Evolutionary conservation across 345 rosid genomes (phyloP).

Genomic region (Passiflora organensis): DNA sequence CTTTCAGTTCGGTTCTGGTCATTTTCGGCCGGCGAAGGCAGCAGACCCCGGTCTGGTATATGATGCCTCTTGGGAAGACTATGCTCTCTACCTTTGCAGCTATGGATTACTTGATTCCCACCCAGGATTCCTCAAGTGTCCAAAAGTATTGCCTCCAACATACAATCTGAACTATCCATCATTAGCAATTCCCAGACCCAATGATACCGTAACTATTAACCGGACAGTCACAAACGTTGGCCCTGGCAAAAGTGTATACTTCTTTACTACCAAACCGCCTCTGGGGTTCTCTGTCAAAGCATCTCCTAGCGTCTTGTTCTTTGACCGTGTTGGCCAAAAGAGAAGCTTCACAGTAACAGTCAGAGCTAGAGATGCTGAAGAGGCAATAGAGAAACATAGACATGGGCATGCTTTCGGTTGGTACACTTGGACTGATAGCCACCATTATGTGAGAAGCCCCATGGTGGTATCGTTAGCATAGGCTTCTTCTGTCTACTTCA

Average conservation of each 20-base stretch:
- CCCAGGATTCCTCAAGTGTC: slow-evolving; percentile 36
- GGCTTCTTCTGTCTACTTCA: neutral
- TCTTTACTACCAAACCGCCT: slow-evolving; percentile 39
- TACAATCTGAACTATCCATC: slow-evolving; percentile 67
- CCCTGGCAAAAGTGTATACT: slow-evolving; percentile 31
- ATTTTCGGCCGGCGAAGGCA: slow-evolving; percentile 35
- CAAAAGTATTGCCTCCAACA: slow-evolving; percentile 22
- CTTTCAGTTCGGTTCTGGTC: slow-evolving; percentile 56
- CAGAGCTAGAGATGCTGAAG: slow-evolving; percentile 1
- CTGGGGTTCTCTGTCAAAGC: slow-evolving; percentile 40
- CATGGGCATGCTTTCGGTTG: slow-evolving; percentile 61
- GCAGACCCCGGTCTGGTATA: slow-evolving; percentile 41
- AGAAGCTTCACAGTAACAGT: slow-evolving; percentile 46
- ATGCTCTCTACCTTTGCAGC: slow-evolving; percentile 55
- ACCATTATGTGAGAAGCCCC: slow-evolving; percentile 63
- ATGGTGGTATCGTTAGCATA: slow-evolving; percentile 50
- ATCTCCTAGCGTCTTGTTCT: slow-evolving; percentile 40
- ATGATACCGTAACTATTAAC: slow-evolving; percentile 25
- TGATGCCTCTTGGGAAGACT: slow-evolving; percentile 51
- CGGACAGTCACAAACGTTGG: slow-evolving; percentile 79
- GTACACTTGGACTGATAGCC: slow-evolving; percentile 60
- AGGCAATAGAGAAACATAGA: slow-evolving; percentile 10
- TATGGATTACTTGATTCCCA: slow-evolving; percentile 6
- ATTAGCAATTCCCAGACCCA: slow-evolving; percentile 41
- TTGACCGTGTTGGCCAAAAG: slow-evolving; percentile 44